phyloP scores from a whole-genome alignment of 495 filamentous ascomycete genomes.

The Tuber microsphaerosporum region DNA sequence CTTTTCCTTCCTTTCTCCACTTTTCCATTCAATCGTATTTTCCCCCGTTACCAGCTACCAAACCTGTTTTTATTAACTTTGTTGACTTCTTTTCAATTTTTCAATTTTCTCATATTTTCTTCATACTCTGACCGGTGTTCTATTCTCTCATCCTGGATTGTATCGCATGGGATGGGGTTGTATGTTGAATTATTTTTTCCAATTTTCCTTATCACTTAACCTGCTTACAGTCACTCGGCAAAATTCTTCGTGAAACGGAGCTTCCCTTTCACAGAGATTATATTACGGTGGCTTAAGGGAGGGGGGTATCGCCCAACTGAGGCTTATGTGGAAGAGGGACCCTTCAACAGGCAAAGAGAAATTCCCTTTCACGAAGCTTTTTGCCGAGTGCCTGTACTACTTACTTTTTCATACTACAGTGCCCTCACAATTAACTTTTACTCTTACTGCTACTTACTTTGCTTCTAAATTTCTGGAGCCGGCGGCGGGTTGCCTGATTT shows the following conservation, averaged over 20 bases:
- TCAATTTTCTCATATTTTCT: slow-evolving; percentile 3
- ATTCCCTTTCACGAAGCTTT: neutral
- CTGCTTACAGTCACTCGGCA: neutral
- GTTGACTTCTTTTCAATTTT: slow-evolving; percentile 9
- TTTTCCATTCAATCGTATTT: slow-evolving; percentile 23
- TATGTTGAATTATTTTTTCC: slow-evolving; percentile 35
- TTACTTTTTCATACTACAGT: neutral
- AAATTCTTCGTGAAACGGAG: neutral
- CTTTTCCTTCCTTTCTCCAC: slow-evolving; percentile 27
- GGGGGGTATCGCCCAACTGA: no score
- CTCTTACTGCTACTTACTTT: neutral
- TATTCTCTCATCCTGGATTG: neutral
- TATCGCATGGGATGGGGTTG: neutral
- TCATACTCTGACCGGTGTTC: neutral
- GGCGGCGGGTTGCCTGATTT: neutral
- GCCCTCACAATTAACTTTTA: slow-evolving; percentile 3
- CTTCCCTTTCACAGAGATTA: neutral
- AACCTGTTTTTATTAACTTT: neutral
- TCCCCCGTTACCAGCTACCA: neutral
- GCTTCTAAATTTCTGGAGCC: neutral
- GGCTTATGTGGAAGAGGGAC: no score
- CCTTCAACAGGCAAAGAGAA: no score
- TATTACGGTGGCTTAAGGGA: neutral
- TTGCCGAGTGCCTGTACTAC: neutral
- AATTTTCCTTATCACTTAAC: slow-evolving; percentile 29